Evolutionary conservation across 768 basidiomycete species (phyloP), one percentile per base, ranked within the genome.

Genomic region (Rhodosporidiobolus sp.): DNA sequence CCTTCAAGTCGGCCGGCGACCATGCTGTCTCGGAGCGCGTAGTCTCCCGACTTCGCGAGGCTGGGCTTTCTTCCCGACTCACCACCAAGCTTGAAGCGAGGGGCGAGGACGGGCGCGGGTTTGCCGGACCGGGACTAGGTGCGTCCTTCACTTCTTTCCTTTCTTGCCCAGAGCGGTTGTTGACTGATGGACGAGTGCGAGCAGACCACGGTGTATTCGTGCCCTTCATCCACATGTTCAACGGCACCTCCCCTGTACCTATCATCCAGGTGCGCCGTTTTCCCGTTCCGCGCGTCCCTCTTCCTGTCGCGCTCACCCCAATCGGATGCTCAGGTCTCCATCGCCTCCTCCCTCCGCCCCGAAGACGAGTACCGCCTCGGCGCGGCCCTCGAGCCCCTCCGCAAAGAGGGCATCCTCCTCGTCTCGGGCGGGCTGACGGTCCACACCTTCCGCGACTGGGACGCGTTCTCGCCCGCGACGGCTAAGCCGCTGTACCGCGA

Each of bases 151-250:
- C 46, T 46, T 16, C 17, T 32, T 3, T 11, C 55, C 28, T 57
- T 26, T 34, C 28, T 30, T 1, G 14, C 8, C 14, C 35, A 56
- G 34, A 43, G 14, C 28, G 24, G 9, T 26, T 43, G 69, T 17
- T 20, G 11, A 38, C 1, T 16, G 8, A 6, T 20, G 32, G 17
- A 1, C 55, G 20, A 14, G 55, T 32, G 11, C 55, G 26, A 4
- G 28, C 49, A 71, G 89, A 90, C 77, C 89, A 90, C 76, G 90
- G 90, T 32, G 89, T 91, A 56, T 91, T 91, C 79, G 83, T 92
- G 20, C 90, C 90, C 4, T 90, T 91, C 83, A 83, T 84, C 56
- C 79, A 88, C 70, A 91, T 91, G 90, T 91, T 91, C 77, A 62
- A 53, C n/a, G 69, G 74, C n/a, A 1, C 32, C 0, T 49, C 67